Percentiles rank a stretch among this genome's conserved stretches.
These are phyloP conservation scores for Ogataea corticis DNA, from an alignment of 805 yeast genomes.

Conservation along the genomic window DNA sequence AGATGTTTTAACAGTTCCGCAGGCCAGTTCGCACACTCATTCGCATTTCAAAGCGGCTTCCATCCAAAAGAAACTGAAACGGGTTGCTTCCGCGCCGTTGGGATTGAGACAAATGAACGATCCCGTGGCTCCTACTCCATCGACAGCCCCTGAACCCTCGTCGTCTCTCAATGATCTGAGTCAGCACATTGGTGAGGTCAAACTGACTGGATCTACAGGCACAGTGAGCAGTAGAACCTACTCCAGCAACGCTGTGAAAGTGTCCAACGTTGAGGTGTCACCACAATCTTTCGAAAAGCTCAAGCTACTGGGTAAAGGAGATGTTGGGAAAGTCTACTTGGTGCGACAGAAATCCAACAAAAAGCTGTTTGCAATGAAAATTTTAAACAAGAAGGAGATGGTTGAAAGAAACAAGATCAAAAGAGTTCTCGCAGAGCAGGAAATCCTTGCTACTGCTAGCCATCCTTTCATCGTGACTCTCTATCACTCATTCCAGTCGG, in stretches of 20 bases:
- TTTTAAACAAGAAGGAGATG: slow-evolving; percentile 88
- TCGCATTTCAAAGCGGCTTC: slow-evolving; percentile 14
- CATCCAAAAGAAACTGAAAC: slow-evolving; percentile 49
- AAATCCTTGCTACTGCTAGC: slow-evolving; percentile 89
- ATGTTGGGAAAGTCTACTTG: slow-evolving; percentile 93
- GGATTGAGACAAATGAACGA: slow-evolving; percentile 44
- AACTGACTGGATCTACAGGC: slow-evolving; percentile 35
- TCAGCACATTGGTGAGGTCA: slow-evolving; percentile 41
- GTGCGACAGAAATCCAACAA: slow-evolving; percentile 80
- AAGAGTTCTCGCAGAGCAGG: slow-evolving; percentile 94
- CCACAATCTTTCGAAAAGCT: slow-evolving; percentile 88
- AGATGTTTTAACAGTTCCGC: neutral
- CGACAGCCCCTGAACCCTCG: slow-evolving; percentile 15
- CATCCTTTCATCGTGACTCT: slow-evolving; percentile 97
- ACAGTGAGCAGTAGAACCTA: slow-evolving; percentile 53
- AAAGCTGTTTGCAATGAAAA: slow-evolving; percentile 88
- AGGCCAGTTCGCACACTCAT: slow-evolving; percentile 1
- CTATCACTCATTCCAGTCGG: slow-evolving; percentile 95
- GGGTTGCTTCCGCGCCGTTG: slow-evolving; percentile 86
- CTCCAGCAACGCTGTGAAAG: slow-evolving; percentile 71
- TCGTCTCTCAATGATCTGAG: slow-evolving; percentile 18
- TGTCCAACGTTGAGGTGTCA: slow-evolving; percentile 75
- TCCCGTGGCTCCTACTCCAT: slow-evolving; percentile 3
- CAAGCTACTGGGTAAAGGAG: slow-evolving; percentile 92
- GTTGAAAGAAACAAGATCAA: slow-evolving; percentile 91